Evolutionary conservation across 2,329 filamentous ascomycete genomes (phyloP).

Genomic region (Hyphodiscus sp.): DNA sequence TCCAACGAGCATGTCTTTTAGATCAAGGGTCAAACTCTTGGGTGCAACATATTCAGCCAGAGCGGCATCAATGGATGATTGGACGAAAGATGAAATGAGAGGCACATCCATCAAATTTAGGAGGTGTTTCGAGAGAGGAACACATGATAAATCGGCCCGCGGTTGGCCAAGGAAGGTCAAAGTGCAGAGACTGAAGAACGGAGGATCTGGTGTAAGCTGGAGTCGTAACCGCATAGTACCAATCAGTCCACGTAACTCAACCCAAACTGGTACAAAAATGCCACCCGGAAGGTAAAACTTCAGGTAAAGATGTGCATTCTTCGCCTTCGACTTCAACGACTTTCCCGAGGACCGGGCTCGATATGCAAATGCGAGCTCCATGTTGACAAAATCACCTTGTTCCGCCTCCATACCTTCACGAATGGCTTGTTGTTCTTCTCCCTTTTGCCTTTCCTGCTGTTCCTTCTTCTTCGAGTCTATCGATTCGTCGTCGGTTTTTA

Average conservation of each 20-base stretch:
- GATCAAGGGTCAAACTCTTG: conserved; percentile 65
- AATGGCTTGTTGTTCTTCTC: conserved; percentile 32
- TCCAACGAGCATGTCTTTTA: conserved; percentile 71
- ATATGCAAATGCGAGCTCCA: conserved; percentile 71
- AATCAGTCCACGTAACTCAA: conserved; percentile 66
- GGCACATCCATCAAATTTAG: conserved; percentile 72
- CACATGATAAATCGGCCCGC: conserved; percentile 63
- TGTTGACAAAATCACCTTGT: conserved; percentile 71
- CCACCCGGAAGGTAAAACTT: conserved; percentile 61
- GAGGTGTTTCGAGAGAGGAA: conserved; percentile 61
- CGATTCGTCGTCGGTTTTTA: conserved; percentile 30
- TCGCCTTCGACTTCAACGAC: conserved; percentile 54
- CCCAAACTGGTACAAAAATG: conserved; percentile 60
- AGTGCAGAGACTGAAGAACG: conserved; percentile 70
- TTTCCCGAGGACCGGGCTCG: conserved; percentile 54
- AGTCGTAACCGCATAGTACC: conserved; percentile 62
- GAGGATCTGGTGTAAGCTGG: conserved; percentile 69
- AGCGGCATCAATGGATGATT: conserved; percentile 66
- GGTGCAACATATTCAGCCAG: conserved; percentile 71
- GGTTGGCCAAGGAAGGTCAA: conserved; percentile 70
- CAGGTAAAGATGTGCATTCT: conserved; percentile 66
- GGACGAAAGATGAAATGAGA: conserved; percentile 69
- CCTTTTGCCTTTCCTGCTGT: conserved; percentile 26
- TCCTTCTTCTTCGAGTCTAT: conserved; percentile 29
- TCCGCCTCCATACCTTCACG: conserved; percentile 64